Base-by-base conservation (phyloP, 2,329 filamentous ascomycete genomes). In the Orbilia ellipsospora region DNA sequence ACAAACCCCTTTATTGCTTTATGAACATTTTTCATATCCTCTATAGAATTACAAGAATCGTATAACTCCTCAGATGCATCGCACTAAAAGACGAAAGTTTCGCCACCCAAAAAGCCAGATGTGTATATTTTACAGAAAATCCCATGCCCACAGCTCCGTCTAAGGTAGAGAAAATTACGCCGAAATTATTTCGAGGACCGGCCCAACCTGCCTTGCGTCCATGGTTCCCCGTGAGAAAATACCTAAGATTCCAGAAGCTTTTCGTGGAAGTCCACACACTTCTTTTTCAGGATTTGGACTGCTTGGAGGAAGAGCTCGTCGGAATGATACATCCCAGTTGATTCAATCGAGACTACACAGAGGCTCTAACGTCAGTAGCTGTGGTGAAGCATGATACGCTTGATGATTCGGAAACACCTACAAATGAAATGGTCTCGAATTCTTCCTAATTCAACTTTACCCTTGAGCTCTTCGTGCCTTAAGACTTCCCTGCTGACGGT, bases 401-500 rank as follows among this genome's bases (percentile, higher is more conserved):
- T 62, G 44, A 7, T 20, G 16, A 1, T 20, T n/a, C n/a, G 13
- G 10, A 18, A 18, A 40, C 40, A 76, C 78, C 62, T 56, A 80
- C 79, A 99, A 83, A 99, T 98, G 83, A 99, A 99, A 84, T 99
- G 96, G 82, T 99, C 95, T 78, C 93, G 87, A 80, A 93, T 86
- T 65, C 96, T 87, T 51, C 95, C 95, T 36, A 99, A 88, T 85
- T 93, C 94, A 78, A 99, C 95, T 85, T 97, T 99, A 81, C 90
- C 92, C 83, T 95, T 89, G 84, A 99, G 98, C 84, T 98, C 95
- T 26, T 90, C 87, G 82, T 99, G 94, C 59, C 95, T 89, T 81
- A 99, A 83, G 80, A 91, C 95, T 84, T 99, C 96, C 78, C 95
- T 88, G 83, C 92, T 96, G 77, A 99, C 94, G 0, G 94, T 98